Base-by-base conservation (phyloP, 257 asterid genomes). In the Nicotiana tabacum region DNA sequence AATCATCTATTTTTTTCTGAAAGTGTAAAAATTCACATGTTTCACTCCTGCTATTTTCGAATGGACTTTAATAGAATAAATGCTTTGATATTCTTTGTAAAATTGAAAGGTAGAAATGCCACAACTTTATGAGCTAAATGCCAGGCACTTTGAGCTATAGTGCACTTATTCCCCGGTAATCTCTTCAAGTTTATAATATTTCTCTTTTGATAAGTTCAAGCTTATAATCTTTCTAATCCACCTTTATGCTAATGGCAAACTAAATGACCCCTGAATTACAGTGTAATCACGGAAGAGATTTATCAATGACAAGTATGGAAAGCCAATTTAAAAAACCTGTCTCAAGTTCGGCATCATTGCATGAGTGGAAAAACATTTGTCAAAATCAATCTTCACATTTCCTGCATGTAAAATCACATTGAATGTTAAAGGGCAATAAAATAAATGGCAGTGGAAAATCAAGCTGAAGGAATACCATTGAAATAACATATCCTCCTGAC, bases 281-380 rank as follows among this genome's bases (percentile, higher is more conserved):
- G 43, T 13, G 62, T 48, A 46, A 2, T 27, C 60, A 1, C 8
- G 0, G 61, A 48, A 27, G 43, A 74, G 16, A 74, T 16, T 16
- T 51, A 53, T 74, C 43, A 6, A 48, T 74, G 43, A 48, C 15
- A 27, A 74, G 27, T 7, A 74, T 74, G 62, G 29, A 68, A 60
- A 76, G 24, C 37, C 15, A 82, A 81, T 66, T 64, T 55, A 11
- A 61, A 78, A 82, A 72, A 96, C 99, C 99, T 96, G 93, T 88
- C 85, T 91, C 89, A 96, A 91, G 81, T 87, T 94, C 57, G 84
- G 91, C 98, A 96, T 94, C 97, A 96, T 93, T 56, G 95, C 83
- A 72, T 90, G 92, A 39, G 98, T 94, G 62, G 99, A 89, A 70
- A 93, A 87, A 86, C 99, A 96, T 85, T 88, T 93, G 89, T 94